Evolutionary conservation across 768 basidiomycete genomes (phyloP).

Genomic region (Lanmaoa rubissima): DNA sequence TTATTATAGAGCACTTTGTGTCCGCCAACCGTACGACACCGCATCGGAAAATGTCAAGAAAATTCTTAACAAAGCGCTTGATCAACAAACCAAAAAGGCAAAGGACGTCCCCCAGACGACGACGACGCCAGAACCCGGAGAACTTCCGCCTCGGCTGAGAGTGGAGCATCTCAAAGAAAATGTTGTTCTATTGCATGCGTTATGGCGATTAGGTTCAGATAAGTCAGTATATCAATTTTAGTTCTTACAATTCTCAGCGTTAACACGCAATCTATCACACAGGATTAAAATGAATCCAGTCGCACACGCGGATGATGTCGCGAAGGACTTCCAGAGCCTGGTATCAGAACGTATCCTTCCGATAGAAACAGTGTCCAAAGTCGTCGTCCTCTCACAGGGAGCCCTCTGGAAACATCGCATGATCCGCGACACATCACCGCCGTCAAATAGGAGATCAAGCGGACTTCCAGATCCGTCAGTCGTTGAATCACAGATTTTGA

Average conservation of each 20-base stretch:
- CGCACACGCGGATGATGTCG: constrained; percentile 46
- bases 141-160: constrained; percentile 47
- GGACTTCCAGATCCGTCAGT: constrained; percentile 29
- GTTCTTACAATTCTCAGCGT: background rate
- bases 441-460: constrained; percentile 27
- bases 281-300: constrained; percentile 44
- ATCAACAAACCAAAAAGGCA: constrained; percentile 50
- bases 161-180: constrained; percentile 71
- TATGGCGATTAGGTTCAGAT: constrained; percentile 57
- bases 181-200: constrained; percentile 71
- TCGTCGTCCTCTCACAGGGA: constrained; percentile 71
- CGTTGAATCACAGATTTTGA: constrained; percentile 64
- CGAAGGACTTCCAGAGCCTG: constrained; percentile 56
- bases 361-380: constrained; percentile 72
- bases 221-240: constrained; percentile 45
- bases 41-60: constrained; percentile 82
- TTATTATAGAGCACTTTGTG: constrained; percentile 91
- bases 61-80: constrained; percentile 63
- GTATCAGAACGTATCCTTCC: constrained; percentile 70
- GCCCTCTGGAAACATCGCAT: constrained; percentile 85
- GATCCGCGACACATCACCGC: constrained; percentile 49
- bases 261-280: constrained; percentile 10
- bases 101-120: constrained; percentile 38
- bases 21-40: constrained; percentile 81
- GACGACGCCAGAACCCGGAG: constrained; percentile 29